Percentiles rank a stretch among this genome's conserved stretches.
These are phyloP conservation scores for Salix suchowensis DNA, from an alignment of 345 rosid genomes.

Conservation along the genomic window DNA sequence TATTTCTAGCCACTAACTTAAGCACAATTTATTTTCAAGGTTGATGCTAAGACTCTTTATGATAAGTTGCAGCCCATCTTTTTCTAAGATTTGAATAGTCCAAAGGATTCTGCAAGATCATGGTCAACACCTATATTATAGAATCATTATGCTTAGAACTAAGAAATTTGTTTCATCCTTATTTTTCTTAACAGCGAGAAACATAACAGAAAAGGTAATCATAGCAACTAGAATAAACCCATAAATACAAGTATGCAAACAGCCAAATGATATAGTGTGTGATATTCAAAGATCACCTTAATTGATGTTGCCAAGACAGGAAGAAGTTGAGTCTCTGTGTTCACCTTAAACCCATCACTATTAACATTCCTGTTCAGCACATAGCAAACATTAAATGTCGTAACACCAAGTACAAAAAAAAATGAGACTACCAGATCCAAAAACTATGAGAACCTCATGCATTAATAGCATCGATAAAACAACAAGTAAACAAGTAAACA, in stretches of 20 bases:
- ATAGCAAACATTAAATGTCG: background rate
- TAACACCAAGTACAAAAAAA: background rate
- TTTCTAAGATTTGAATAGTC: background rate
- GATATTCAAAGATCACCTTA: slow-evolving; percentile 43
- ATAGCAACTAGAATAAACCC: background rate
- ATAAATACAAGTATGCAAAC: background rate
- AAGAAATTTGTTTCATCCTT: background rate
- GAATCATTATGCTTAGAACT: background rate
- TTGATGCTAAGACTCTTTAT: background rate
- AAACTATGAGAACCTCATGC: background rate
- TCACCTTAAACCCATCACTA: slow-evolving; percentile 85
- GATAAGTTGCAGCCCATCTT: background rate
- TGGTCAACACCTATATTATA: background rate
- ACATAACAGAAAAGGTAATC: background rate
- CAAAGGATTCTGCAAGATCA: background rate
- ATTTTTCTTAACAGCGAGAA: background rate
- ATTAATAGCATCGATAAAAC: slow-evolving; percentile 2
- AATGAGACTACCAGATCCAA: background rate
- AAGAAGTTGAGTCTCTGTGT: slow-evolving; percentile 77
- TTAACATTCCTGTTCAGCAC: slow-evolving; percentile 55
- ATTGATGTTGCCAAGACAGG: slow-evolving; percentile 86
- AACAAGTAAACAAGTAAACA: background rate
- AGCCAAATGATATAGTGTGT: background rate
- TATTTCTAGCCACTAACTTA: background rate
- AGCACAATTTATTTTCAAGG: background rate